Evolutionary conservation across 164 flowering plant genomes (phyloP), one percentile per base, ranked within the genome.

Genomic region (Aristolochia fimbriata): DNA sequence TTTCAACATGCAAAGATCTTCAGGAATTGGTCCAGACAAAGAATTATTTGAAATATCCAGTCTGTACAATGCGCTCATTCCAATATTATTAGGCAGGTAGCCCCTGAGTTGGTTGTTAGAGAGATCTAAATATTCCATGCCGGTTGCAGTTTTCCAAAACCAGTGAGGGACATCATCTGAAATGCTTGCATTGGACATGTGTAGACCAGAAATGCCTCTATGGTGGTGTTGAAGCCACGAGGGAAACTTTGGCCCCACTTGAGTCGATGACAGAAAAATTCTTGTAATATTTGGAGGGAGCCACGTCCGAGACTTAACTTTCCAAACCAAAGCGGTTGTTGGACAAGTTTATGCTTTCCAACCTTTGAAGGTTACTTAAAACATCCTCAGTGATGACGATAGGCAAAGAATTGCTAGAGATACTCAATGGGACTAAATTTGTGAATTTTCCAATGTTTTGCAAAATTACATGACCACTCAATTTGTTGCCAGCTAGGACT

Each of bases 1-100:
- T 37, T 37, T 10, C 8, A 37, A 37, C 12, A 6, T 37, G 43
- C 43, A 37, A 3, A 37, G 43, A 27, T 27, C 30, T 27, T 2
- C 5, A 27, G 71, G 78, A 16, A 75, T 63, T 1, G 12, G 15
- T 11, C 77, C 74, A 4, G 69, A 62, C 4, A 66, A 53, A 20
- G 47, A 43, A 19, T 65, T 69, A 10, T 55, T 41, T 50, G 21
- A 68, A 47, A 54, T 68, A n/a, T 45, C 5, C 8, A 23, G 3
- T 10, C 15, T 10, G 64, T 49, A 27, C 30, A 2, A 27, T 27
- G 30, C 5, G 30, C 30, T 27, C 30, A 27, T 27, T 2, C 30
- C 30, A 27, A n/a, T n/a, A n/a, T n/a, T n/a, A n/a, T 27, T 27
- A 2, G 30, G 30, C 30, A 27, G 5, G 30, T 27, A 27, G 30